Evolutionary conservation across 2,329 filamentous ascomycete species (phyloP).

Genomic region (Alternaria ethzedia): DNA sequence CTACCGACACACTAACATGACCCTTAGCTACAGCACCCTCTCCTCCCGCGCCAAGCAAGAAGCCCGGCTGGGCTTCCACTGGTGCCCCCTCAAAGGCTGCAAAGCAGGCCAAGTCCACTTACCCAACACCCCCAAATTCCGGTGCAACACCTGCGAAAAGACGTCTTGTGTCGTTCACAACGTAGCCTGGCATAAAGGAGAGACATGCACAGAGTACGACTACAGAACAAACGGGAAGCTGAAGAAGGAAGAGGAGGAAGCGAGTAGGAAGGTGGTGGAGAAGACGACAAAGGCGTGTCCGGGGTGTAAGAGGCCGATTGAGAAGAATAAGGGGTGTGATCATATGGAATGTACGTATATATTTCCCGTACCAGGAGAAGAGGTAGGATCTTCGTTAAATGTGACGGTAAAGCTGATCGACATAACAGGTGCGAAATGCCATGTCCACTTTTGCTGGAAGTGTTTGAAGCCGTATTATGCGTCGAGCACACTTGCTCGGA

Average conservation of each 20-base stretch:
- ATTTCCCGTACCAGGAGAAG: not conserved
- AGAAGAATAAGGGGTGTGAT: constrained; percentile 52
- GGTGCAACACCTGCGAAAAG: constrained; percentile 45
- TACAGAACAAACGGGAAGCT: constrained; percentile 34
- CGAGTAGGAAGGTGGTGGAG: constrained; percentile 38
- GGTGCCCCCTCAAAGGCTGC: constrained; percentile 60
- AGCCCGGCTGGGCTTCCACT: constrained; percentile 56
- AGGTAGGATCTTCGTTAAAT: no score
- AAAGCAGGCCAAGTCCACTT: constrained; percentile 61
- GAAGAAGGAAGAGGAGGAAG: constrained; percentile 36
- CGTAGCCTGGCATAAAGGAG: constrained; percentile 46
- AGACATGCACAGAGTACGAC: constrained; percentile 51
- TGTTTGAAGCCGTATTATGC: constrained; percentile 39
- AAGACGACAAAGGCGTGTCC: constrained; percentile 49
- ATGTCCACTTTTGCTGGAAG: constrained; percentile 50
- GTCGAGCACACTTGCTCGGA: not conserved
- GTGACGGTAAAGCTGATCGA: not conserved
- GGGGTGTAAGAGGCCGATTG: constrained; percentile 47
- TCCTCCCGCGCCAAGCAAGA: constrained; percentile 54
- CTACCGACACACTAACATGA: not conserved
- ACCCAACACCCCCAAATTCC: constrained; percentile 50
- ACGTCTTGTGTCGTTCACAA: constrained; percentile 47
- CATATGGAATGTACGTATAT: constrained; percentile 45
- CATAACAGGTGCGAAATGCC: constrained; percentile 43
- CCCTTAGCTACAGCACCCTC: constrained; percentile 50